phyloP scores from a whole-genome alignment of 148 eudicot species.

The Vaccinium macrocarpon region DNA sequence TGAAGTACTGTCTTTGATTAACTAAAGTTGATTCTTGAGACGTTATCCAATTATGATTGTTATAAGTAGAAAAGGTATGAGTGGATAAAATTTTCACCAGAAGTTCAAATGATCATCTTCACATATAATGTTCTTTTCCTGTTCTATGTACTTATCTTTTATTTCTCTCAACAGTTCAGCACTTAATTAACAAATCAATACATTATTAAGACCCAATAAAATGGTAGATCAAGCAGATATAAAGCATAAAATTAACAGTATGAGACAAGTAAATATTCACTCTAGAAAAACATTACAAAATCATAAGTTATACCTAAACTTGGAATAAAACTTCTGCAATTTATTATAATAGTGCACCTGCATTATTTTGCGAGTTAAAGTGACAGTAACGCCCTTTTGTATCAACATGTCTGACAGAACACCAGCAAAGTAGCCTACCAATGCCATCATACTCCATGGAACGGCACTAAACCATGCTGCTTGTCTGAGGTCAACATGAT shows the following conservation, averaged over 20 bases:
- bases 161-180: background rate
- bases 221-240: background rate
- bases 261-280: background rate
- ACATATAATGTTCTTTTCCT: background rate
- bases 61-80: background rate
- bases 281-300: background rate
- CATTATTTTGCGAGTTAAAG: conserved; percentile 87
- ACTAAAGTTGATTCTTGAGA: background rate
- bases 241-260: background rate
- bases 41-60: background rate
- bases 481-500: conserved; percentile 82
- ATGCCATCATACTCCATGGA: conserved; percentile 95
- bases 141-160: background rate
- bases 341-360: conserved; percentile 44
- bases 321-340: background rate
- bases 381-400: conserved; percentile 63
- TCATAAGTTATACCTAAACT: background rate
- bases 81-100: background rate
- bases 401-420: conserved; percentile 73
- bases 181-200: background rate
- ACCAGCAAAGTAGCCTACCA: conserved; percentile 84
- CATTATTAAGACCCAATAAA: background rate
- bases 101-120: background rate
- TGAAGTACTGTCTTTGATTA: background rate
- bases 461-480: conserved; percentile 99